Evolutionary conservation across 1,139 yeast species (phyloP), one percentile per base, ranked within the genome.

Genomic region (Kurtzmaniella quercitrusa): DNA sequence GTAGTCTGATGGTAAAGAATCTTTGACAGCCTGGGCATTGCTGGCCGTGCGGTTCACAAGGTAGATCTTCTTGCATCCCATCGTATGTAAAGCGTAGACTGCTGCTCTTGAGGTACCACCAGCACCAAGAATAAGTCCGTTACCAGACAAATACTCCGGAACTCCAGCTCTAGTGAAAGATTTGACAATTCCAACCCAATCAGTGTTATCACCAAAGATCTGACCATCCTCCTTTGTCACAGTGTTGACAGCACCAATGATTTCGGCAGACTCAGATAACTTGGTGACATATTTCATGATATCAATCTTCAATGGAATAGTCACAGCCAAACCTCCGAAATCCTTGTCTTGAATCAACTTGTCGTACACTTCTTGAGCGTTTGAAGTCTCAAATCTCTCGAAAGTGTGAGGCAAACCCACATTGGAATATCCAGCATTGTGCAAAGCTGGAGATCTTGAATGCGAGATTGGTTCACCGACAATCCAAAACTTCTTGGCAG

Each of bases 101-200:
- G 98, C 98, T 37, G 98, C 97, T 58, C 97, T 79, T 0, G 96
- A 84, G 33, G 99, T 91, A 41, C 99, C 99, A 38, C 99, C 99
- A 24, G 96, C 96, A 41, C 99, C 99, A 52, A 93, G 72, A 43
- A 93, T 85, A 48, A 93, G 70, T 37, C 90, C 94, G 46, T 74
- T 70, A 16, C 72, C 63, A 6, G 60, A 52, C 14, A 59, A 48
- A 41, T 60, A 54, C 38, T 67, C 65, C 31, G 86, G 79, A 29
- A 82, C 82, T 10, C 93, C 93, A 46, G 75, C 73, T 47, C 75
- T 65, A 37, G 68, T 59, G 54, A 89, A 81, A 1, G 96, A 79
- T 51, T 84, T 77, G 40, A 73, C 74, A 53, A 94, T 86, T 18
- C 98, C 99, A 44, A 82, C 68, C 96, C 96, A 93, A 63, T 94